Conservation (phyloP, 2,329 filamentous ascomycete species). For the Knufia petricola region DNA sequence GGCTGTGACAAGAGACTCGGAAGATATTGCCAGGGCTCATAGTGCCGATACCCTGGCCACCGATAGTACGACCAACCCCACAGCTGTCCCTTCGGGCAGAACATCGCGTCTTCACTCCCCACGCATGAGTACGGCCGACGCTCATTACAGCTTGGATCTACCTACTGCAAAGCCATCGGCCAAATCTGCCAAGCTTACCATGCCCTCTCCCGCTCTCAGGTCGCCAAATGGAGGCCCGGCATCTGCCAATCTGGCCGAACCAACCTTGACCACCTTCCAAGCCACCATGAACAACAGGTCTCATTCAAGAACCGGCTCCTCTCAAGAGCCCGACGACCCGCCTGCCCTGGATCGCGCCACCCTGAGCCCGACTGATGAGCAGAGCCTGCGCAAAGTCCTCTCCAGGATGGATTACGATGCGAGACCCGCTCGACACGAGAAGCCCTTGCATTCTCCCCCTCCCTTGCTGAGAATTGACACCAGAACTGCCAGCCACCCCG, state of each 20-base stretch:
- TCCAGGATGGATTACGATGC: constrained; percentile 27
- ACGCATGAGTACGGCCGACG: constrained; percentile 14
- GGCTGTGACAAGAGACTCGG: constrained; percentile 52
- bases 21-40: constrained; percentile 11
- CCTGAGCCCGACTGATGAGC: constrained; percentile 14
- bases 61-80: constrained; percentile 13
- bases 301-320: constrained; percentile 20
- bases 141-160: neutral
- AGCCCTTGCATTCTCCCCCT: neutral
- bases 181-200: neutral
- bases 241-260: constrained; percentile 32
- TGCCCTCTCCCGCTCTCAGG: constrained; percentile 31
- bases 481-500: neutral
- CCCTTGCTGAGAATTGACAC: constrained; percentile 1
- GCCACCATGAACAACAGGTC: constrained; percentile 17
- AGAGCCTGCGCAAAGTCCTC: constrained; percentile 18
- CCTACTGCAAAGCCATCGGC: neutral
- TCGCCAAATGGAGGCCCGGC: constrained; percentile 30
- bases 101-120: constrained; percentile 19
- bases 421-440: constrained; percentile 11
- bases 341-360: constrained; percentile 11
- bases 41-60: constrained; percentile 5
- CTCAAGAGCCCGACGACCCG: constrained; percentile 2
- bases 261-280: constrained; percentile 35
- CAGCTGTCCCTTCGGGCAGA: constrained; percentile 16